Evolutionary conservation across 2,329 filamentous ascomycete species (phyloP), one percentile per base, ranked within the genome.

Genomic region (Arthrocladium fulminans): DNA sequence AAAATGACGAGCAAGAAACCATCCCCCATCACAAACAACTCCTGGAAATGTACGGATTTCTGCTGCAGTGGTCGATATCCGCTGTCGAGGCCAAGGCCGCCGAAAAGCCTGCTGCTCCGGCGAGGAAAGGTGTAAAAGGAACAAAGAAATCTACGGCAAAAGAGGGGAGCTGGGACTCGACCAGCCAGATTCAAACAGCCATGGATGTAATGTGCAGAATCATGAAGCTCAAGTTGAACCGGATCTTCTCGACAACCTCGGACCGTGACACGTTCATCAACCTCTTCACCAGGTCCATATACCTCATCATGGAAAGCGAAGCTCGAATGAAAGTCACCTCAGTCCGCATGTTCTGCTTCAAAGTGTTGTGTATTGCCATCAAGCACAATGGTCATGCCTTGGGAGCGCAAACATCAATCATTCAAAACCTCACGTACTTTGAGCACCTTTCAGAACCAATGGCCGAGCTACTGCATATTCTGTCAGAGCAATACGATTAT

Each of bases 391-490:
- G 92, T 1, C 92, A 98, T 66, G 92, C 85, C 57, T 96, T 95
- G 64, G 89, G 88, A 45, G 92, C 92, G 1, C 92, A 98, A 74
- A 97, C 94, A 41, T 94, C 89, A 39, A 94, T 98, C 60, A 89
- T 97, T 47, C 92, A 98, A 66, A 97, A 92, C 63, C 71, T 98
- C 57, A 95, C 92, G 3, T 98, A 98, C 65, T 98, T 97, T 60
- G 92, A 98, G 68, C 92, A 98, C 66, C 72, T 98, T n/a, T 90
- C 92, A 0, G 92, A 98, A 62, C 92, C 92, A 1, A 98, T 98
- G 92, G 92, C 92, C 25, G 94, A 98, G 65, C 95, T 98, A 60
- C 72, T 98, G 3, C 88, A 97, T 60, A 98, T 97, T 60, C 74
- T 98, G 22, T 84, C 89, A 1, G 89, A 97, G 64, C 90, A 96